Evolutionary conservation across 352 stramenopile species (phyloP), one percentile per base, ranked within the genome.

Genomic region (Globisporangium parvum): DNA sequence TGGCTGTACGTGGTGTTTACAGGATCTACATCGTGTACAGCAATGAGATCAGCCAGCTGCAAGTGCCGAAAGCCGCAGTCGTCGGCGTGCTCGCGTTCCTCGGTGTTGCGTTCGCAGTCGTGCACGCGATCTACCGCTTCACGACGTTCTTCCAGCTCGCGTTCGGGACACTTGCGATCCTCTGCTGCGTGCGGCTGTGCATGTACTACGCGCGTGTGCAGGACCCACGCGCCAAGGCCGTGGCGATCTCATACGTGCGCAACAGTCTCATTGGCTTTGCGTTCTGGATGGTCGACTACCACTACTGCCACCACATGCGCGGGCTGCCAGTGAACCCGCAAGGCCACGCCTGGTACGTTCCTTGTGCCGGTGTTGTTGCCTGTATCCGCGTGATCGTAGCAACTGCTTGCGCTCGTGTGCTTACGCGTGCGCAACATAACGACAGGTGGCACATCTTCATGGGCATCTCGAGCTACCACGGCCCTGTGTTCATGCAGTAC

Each of bases 401-500:
- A n/a, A n/a, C n/a, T n/a, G n/a, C n/a, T n/a, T n/a, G n/a, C n/a
- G n/a, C n/a, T 21, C 47, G 37, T 41, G 37, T 8, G 6, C 39
- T 44, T 15, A 44, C 39, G 5, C 39, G 18, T 18, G 14, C 39
- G 15, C 39, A 20, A n/a, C 39, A 8, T 8, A n/a, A 14, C 5
- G 58, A 17, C 17, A 85, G 75, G 75, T 93, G 83, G 83, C 83
- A 93, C 62, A 65, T 90, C 17, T 85, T 93, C 65, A 89, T 88
- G 70, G 79, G 80, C 37, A 73, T 93, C 18, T 83, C 78, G 44
- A 80, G 64, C 6, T 93, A 93, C 63, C 70, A 90, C 55, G 83
- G 83, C 1, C 79, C 80, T 0, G 75, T 93, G 24, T 93, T 93
- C 49, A 91, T 91, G 83, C 80, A 93, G 60, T 93, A 88, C 69